These are phyloP conservation scores for Syzygium aqueum DNA, from an alignment of 345 rosid genomes.

Conservation along the genomic window DNA sequence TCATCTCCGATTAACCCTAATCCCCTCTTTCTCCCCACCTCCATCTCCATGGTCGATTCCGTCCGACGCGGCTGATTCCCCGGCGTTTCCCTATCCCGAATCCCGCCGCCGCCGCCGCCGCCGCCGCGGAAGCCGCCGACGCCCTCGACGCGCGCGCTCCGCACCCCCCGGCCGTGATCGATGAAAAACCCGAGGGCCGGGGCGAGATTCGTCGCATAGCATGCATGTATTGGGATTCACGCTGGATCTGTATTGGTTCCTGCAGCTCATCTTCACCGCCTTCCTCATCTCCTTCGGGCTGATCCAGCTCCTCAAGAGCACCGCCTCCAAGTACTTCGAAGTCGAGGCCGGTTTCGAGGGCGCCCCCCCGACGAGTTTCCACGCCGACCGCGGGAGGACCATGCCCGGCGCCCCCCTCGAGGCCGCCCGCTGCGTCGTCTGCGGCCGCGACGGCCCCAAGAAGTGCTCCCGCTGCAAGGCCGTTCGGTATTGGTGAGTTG, in stretches of 20 bases:
- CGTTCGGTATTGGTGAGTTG: slow-evolving; percentile 41
- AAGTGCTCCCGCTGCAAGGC: slow-evolving; percentile 53
- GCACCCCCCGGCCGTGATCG: not conserved
- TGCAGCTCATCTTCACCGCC: slow-evolving; percentile 45
- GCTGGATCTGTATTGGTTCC: slow-evolving; percentile 74
- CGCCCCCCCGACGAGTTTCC: not conserved
- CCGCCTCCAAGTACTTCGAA: slow-evolving; percentile 88
- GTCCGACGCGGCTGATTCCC: not conserved
- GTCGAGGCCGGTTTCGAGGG: slow-evolving; percentile 66
- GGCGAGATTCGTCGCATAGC: slow-evolving; percentile 6
- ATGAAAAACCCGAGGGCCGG: slow-evolving; percentile 7
- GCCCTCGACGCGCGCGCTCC: not conserved
- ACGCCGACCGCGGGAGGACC: not conserved
- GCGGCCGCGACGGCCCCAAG: slow-evolving; percentile 18
- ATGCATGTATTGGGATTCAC: slow-evolving; percentile 16
- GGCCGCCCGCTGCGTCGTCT: slow-evolving; percentile 17
- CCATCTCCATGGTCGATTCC: not conserved
- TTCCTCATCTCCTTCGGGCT: slow-evolving; percentile 47
- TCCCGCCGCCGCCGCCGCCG: too few relatives aligned
- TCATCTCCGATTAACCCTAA: not conserved
- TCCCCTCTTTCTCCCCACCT: not conserved
- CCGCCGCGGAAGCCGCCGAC: not conserved
- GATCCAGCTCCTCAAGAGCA: slow-evolving; percentile 49
- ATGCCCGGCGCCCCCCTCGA: slow-evolving; percentile 1
- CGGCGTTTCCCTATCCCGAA: too few relatives aligned